phyloP scores from a whole-genome alignment of 768 basidiomycete genomes.

The Rhizopogon rudus region DNA sequence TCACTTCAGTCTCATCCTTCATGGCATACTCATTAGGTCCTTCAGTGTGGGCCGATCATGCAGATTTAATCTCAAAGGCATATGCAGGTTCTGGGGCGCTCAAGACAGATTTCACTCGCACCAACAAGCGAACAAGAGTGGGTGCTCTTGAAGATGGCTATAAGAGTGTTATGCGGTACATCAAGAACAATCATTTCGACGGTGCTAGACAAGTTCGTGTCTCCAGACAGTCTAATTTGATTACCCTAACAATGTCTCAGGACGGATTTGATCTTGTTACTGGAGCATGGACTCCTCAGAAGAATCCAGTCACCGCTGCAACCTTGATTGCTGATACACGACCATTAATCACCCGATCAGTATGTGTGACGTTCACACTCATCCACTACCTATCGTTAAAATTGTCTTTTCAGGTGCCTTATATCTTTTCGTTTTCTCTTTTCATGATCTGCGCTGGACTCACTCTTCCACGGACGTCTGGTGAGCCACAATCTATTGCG shows the following conservation, averaged over 20 bases:
- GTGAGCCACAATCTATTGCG: conserved; percentile 39
- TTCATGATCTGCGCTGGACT: conserved; percentile 88
- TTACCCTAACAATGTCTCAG: conserved; percentile 31
- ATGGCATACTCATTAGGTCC: conserved; percentile 7
- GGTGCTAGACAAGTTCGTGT: conserved; percentile 75
- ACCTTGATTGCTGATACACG: conserved; percentile 74
- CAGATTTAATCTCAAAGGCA: conserved; percentile 81
- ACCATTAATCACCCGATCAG: conserved; percentile 80
- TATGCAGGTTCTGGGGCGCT: conserved; percentile 95
- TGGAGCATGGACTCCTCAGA: conserved; percentile 84
- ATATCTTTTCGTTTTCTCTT: conserved; percentile 70
- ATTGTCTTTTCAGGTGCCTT: conserved; percentile 62
- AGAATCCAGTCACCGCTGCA: conserved; percentile 61
- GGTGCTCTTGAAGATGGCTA: conserved; percentile 81
- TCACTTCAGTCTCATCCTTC: not conserved
- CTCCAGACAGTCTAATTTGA: not conserved
- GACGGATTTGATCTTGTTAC: conserved; percentile 95
- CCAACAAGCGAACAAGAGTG: conserved; percentile 79
- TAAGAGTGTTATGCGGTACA: conserved; percentile 80
- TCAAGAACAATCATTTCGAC: conserved; percentile 97
- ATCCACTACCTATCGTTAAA: conserved; percentile 2
- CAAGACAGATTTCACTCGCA: conserved; percentile 95
- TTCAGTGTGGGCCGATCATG: conserved; percentile 97
- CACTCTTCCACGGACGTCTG: conserved; percentile 81
- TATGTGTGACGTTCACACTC: conserved; percentile 33